Evolutionary conservation across 2,329 filamentous ascomycete species (phyloP).

Genomic region (Cladosporium sp.): DNA sequence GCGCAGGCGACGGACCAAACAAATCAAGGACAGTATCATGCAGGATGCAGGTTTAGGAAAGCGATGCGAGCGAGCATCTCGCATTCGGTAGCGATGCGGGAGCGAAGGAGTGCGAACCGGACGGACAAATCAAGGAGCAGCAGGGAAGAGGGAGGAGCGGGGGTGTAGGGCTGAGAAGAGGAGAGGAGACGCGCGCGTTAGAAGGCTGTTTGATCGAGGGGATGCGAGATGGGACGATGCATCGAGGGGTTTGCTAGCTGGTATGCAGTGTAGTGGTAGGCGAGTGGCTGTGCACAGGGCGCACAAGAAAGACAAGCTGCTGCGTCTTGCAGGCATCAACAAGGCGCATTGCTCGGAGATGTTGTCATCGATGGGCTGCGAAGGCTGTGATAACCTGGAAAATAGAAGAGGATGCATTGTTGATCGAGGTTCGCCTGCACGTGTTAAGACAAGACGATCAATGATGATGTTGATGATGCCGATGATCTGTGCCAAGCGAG

Average conservation of each 20-base stretch:
- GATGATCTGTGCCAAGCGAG: slow-evolving; percentile 2
- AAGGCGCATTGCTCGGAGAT: background rate
- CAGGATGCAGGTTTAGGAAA: too few species aligned
- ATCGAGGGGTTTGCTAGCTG: background rate
- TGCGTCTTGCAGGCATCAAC: background rate
- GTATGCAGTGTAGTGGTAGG: background rate
- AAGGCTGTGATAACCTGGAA: too few species aligned
- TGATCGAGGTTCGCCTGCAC: background rate
- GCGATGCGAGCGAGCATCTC: slow-evolving; percentile 3
- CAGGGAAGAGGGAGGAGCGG: background rate
- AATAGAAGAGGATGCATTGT: background rate
- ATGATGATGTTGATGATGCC: background rate
- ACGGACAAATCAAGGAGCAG: background rate
- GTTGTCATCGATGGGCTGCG: background rate
- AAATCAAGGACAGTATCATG: too few species aligned
- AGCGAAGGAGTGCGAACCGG: slow-evolving; percentile 6
- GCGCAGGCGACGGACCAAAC: slow-evolving; percentile 2
- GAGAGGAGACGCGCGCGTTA: background rate
- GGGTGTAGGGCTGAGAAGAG: slow-evolving; percentile 4
- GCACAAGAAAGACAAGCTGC: background rate
- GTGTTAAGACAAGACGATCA: background rate
- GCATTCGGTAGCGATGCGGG: slow-evolving; percentile 10
- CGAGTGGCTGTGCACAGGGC: slow-evolving; percentile 1
- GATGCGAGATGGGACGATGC: background rate
- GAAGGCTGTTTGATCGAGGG: background rate